Conservation (phyloP, 2,329 filamentous ascomycete genomes). For the Pseudocercospora vitis region DNA sequence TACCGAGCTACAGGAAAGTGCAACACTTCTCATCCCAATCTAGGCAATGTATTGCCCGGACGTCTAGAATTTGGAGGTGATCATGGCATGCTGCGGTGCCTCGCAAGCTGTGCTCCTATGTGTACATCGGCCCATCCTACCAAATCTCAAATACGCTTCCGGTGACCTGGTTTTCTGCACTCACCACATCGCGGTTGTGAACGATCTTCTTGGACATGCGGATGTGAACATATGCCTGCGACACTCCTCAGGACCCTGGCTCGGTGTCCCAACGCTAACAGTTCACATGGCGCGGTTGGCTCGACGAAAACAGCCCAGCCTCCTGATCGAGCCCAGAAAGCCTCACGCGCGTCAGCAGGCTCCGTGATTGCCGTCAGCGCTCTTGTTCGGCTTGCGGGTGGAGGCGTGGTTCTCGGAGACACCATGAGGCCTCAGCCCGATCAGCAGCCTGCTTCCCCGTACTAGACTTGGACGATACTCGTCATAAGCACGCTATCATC, state of each 20-base stretch:
- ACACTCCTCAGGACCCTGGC: background rate
- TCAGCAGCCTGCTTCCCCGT: conserved; percentile 1
- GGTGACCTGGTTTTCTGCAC: conserved; percentile 13
- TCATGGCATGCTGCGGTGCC: background rate
- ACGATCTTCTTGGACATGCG: background rate
- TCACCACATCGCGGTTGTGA: conserved; percentile 14
- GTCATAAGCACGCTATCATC: background rate
- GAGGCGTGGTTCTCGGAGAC: background rate
- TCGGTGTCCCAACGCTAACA: background rate
- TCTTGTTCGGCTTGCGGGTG: background rate
- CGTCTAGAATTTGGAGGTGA: background rate
- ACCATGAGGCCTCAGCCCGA: background rate
- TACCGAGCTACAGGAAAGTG: background rate
- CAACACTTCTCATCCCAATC: conserved; percentile 2
- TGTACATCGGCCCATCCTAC: background rate
- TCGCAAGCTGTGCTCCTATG: conserved; percentile 1
- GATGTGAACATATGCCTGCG: background rate
- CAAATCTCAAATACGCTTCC: conserved; percentile 10
- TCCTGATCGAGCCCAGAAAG: background rate
- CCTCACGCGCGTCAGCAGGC: background rate
- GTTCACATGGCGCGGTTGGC: background rate
- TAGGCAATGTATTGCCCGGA: conserved; percentile 1
- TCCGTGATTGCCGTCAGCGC: background rate
- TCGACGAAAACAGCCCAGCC: background rate
- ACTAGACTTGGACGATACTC: background rate